A percentile compares a stretch with the other conserved stretches of the same genome.
phyloP scores from a whole-genome alignment of 1,284 basidiomycete genomes.

The Trichosporon ovoides region DNA sequence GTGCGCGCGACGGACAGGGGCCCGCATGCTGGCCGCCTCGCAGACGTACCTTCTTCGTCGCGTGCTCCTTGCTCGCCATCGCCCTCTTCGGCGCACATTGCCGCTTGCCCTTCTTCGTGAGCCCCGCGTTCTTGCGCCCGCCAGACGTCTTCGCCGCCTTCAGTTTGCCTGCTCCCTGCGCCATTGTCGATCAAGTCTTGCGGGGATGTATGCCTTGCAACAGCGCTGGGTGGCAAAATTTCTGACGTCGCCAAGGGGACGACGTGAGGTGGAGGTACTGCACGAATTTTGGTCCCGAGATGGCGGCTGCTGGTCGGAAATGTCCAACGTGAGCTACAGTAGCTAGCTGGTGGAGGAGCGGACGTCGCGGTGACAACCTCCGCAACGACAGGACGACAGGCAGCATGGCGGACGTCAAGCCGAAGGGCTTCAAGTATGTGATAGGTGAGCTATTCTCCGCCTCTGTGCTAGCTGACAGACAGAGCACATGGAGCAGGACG shows the following conservation, averaged over 20 bases:
- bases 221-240: constrained; percentile 14
- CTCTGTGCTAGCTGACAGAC: constrained; percentile 1
- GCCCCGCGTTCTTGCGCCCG: constrained; percentile 39
- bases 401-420: constrained; percentile 9
- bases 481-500: constrained; percentile 97
- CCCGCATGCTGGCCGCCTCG: neutral
- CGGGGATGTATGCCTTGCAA: neutral
- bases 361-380: neutral
- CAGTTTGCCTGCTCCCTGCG: constrained; percentile 41
- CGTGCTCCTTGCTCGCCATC: constrained; percentile 28
- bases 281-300: constrained; percentile 10
- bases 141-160: constrained; percentile 33
- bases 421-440: constrained; percentile 39
- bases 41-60: constrained; percentile 35
- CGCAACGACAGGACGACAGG: neutral
- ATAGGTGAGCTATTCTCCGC: constrained; percentile 31
- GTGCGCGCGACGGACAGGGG: too few relatives aligned
- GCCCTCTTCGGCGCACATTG: constrained; percentile 42
- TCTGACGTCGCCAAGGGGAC: neutral
- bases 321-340: neutral
- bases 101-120: constrained; percentile 38
- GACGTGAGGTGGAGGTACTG: neutral
- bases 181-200: constrained; percentile 28
- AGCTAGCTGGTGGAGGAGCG: neutral
- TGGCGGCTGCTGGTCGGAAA: neutral